Percentiles rank a stretch among this genome's conserved stretches.
These are phyloP conservation scores for Gastrodia elata DNA, from an alignment of 106 monocot genomes.

Conservation along the genomic window DNA sequence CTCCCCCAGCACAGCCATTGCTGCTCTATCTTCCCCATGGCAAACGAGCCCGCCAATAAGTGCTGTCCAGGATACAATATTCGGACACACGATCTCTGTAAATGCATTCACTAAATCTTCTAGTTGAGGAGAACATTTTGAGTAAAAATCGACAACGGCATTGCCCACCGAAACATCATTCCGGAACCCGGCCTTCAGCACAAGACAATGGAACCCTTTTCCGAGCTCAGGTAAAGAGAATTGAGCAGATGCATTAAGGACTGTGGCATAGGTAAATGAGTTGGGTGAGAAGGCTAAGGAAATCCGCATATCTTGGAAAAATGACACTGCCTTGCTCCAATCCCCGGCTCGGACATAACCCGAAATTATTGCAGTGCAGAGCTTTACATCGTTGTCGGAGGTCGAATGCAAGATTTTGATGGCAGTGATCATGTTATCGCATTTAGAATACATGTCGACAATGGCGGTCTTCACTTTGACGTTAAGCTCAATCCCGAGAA, in stretches of 20 bases:
- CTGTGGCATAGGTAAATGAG: constrained; percentile 51
- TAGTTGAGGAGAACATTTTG: constrained; percentile 31
- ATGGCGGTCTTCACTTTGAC: constrained; percentile 67
- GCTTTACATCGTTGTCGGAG: constrained; percentile 34
- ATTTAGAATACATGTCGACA: constrained; percentile 64
- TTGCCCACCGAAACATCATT: constrained; percentile 64
- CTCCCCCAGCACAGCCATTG: constrained; percentile 27
- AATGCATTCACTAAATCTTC: constrained; percentile 25
- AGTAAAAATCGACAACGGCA: constrained; percentile 60
- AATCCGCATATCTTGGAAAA: constrained; percentile 35
- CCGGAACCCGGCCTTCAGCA: constrained; percentile 38
- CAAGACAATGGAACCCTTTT: constrained; percentile 40
- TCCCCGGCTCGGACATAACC: constrained; percentile 33
- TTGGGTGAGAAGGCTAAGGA: constrained; percentile 22
- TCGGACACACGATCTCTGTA: constrained; percentile 29
- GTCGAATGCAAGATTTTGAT: constrained; percentile 35
- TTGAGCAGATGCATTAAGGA: constrained; percentile 37
- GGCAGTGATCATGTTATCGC: constrained; percentile 31
- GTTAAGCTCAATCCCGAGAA: constrained; percentile 40
- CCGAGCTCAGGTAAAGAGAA: constrained; percentile 26
- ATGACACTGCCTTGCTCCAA: constrained; percentile 22
- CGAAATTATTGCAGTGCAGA: constrained; percentile 60
- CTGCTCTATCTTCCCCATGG: constrained; percentile 24
- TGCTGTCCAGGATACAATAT: constrained; percentile 75
- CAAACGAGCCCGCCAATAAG: constrained; percentile 30